A percentile compares a stretch with the other conserved stretches of the same genome.
Conservation (phyloP, 805 yeast species). For the Yarrowia sp. region DNA sequence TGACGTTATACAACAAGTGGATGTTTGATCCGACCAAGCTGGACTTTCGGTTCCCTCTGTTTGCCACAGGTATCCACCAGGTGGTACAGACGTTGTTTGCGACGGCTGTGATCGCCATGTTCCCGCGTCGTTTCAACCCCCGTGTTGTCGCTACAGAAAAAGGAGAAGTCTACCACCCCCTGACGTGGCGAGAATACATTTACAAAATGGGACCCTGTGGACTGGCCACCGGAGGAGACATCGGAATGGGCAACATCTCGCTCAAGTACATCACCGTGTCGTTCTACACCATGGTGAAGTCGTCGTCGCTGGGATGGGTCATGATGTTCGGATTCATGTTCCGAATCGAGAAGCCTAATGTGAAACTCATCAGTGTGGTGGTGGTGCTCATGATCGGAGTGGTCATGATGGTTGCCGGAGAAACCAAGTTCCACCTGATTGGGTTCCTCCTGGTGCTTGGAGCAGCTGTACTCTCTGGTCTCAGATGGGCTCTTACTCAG, state of each 20-base stretch:
- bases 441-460: constrained; percentile 75
- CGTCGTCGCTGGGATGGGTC: constrained; percentile 85
- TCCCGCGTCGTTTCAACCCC: constrained; percentile 15
- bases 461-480: constrained; percentile 80
- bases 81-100: constrained; percentile 60
- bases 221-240: constrained; percentile 85
- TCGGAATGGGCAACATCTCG: constrained; percentile 87
- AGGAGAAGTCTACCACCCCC: constrained; percentile 30
- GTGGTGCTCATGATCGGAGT: constrained; percentile 80
- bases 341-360: constrained; percentile 68
- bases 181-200: constrained; percentile 37
- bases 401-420: constrained; percentile 70
- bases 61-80: constrained; percentile 86
- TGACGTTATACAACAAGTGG: constrained; percentile 80
- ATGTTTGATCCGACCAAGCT: constrained; percentile 81
- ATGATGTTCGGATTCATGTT: constrained; percentile 82
- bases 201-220: constrained; percentile 77
- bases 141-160: constrained; percentile 10
- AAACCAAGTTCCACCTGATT: constrained; percentile 41
- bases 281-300: constrained; percentile 89
- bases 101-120: constrained; percentile 18
- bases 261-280: constrained; percentile 75
- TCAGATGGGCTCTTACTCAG: constrained; percentile 95
- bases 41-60: constrained; percentile 76
- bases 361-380: constrained; percentile 68